phyloP scores from a whole-genome alignment of 1,284 basidiomycete genomes.

The Exobasidium rhododendri region DNA sequence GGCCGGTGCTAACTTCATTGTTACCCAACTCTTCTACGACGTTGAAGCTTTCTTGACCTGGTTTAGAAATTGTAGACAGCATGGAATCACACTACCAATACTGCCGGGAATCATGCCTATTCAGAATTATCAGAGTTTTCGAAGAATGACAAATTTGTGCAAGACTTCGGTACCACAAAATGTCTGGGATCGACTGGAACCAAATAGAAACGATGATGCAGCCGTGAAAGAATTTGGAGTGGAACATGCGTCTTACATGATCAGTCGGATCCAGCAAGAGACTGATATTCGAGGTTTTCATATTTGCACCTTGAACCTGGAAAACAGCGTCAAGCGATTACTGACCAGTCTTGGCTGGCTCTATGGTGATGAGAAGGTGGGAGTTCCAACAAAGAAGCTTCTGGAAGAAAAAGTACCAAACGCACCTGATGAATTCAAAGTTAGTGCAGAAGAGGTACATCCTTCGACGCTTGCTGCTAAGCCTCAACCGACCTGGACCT shows the following conservation, averaged over 20 bases:
- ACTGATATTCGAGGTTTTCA: slow-evolving; percentile 77
- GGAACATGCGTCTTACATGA: slow-evolving; percentile 64
- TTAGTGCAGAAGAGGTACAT: background rate
- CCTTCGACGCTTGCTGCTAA: background rate
- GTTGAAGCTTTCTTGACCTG: slow-evolving; percentile 60
- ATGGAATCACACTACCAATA: slow-evolving; percentile 81
- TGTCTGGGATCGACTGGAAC: slow-evolving; percentile 69
- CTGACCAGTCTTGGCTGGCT: slow-evolving; percentile 58
- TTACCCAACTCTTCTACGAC: slow-evolving; percentile 98
- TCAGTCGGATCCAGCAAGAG: slow-evolving; percentile 62
- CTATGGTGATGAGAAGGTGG: too few relatives aligned
- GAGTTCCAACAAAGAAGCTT: background rate
- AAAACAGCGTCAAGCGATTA: slow-evolving; percentile 88
- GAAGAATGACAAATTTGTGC: slow-evolving; percentile 83
- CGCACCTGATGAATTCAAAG: background rate
- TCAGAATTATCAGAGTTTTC: slow-evolving; percentile 90
- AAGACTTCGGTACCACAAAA: slow-evolving; percentile 73
- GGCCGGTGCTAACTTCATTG: slow-evolving; percentile 90
- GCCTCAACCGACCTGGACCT: background rate
- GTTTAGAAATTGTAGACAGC: slow-evolving; percentile 28
- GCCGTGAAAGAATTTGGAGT: slow-evolving; percentile 82
- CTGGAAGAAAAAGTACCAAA: background rate
- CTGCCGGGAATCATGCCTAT: slow-evolving; percentile 98
- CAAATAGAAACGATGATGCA: slow-evolving; percentile 80
- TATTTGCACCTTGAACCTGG: slow-evolving; percentile 94